These are phyloP conservation scores for Monosporascus sp. DNA, from an alignment of 2,329 filamentous ascomycete species.

Conservation along the genomic window DNA sequence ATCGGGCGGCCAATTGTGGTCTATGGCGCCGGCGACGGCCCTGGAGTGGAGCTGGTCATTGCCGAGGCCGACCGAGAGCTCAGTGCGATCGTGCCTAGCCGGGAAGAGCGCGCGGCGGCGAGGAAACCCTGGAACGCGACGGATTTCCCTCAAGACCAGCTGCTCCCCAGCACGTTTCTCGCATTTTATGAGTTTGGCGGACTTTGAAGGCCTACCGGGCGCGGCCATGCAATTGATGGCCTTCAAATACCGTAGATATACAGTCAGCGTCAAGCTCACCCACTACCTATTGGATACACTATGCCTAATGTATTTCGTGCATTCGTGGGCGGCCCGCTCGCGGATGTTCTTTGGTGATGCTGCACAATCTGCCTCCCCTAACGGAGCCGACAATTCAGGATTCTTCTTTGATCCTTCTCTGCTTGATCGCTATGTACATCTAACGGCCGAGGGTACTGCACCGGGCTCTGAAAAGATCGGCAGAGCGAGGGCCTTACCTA, in stretches of 20 bases:
- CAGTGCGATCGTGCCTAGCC: slow-evolving; percentile 24
- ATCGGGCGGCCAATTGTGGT: slow-evolving; percentile 30
- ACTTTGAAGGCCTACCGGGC: slow-evolving; percentile 24
- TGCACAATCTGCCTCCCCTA: neutral
- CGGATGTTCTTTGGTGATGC: slow-evolving; percentile 8
- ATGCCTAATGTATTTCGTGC: slow-evolving; percentile 36
- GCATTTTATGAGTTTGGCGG: slow-evolving; percentile 27
- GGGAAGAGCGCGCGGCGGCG: slow-evolving; percentile 9
- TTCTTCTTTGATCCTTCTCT: slow-evolving; percentile 35
- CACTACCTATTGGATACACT: slow-evolving; percentile 42
- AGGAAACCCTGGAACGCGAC: slow-evolving; percentile 31
- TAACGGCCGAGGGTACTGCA: slow-evolving; percentile 14
- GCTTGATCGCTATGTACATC: slow-evolving; percentile 31
- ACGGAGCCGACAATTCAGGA: neutral
- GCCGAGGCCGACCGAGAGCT: slow-evolving; percentile 25
- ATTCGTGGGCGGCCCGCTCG: slow-evolving; percentile 33
- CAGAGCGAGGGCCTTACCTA: slow-evolving; percentile 32
- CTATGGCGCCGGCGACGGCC: slow-evolving; percentile 32
- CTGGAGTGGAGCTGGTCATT: slow-evolving; percentile 35
- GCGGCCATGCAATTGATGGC: slow-evolving; percentile 32
- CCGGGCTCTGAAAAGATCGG: slow-evolving; percentile 22
- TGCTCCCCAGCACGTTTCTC: slow-evolving; percentile 28
- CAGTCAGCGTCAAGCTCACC: slow-evolving; percentile 35
- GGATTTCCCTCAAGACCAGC: slow-evolving; percentile 26
- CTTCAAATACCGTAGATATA: slow-evolving; percentile 36